Conservation (phyloP, 306 rosid species). For the Sesbania bispinosa region DNA sequence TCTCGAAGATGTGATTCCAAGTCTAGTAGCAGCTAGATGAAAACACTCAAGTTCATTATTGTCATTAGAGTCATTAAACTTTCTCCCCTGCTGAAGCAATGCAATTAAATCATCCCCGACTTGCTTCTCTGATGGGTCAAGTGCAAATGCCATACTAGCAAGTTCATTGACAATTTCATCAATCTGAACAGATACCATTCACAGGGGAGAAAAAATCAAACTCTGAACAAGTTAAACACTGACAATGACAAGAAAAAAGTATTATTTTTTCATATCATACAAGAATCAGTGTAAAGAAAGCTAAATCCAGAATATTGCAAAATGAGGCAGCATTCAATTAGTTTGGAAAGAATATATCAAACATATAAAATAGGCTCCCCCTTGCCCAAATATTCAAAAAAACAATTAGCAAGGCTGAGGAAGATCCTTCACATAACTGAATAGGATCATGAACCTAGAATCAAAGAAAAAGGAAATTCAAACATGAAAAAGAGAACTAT, state of each 20-base stretch:
- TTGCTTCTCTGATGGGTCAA: constrained; percentile 88
- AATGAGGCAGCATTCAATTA: too few species aligned
- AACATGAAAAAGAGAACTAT: background rate
- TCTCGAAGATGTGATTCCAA: constrained; percentile 92
- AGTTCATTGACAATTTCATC: constrained; percentile 70
- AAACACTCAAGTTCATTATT: constrained; percentile 87
- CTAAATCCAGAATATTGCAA: too few species aligned
- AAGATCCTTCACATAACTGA: background rate
- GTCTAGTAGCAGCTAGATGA: constrained; percentile 87
- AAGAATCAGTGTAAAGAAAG: background rate
- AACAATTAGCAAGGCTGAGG: background rate
- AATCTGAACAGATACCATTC: constrained; percentile 66
- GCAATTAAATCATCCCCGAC: constrained; percentile 78
- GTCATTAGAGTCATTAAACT: constrained; percentile 59
- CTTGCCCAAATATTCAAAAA: background rate
- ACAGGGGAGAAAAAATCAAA: constrained; percentile 29
- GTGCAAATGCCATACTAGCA: constrained; percentile 50
- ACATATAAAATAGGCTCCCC: background rate
- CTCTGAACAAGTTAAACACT: background rate
- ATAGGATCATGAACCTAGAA: constrained; percentile 19
- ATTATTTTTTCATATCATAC: background rate
- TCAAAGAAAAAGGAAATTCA: background rate
- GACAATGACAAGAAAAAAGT: background rate
- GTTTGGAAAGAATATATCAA: background rate
- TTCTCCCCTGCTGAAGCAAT: constrained; percentile 88